Evolutionary conservation across 202 grass and related monocot genomes (phyloP).

Genomic region (Setaria italica): DNA sequence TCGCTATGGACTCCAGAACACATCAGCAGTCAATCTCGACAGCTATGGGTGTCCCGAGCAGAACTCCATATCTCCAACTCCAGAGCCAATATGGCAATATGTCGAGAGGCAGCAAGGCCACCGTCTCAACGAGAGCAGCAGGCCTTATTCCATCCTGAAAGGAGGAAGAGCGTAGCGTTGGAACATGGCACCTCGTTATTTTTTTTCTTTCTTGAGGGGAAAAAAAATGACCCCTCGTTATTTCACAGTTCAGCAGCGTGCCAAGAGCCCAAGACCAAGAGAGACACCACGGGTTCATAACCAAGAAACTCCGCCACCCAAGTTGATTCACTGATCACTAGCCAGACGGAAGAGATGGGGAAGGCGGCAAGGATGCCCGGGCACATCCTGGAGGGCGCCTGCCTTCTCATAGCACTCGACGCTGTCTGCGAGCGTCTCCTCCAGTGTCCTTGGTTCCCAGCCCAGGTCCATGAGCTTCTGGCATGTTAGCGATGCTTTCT

Average conservation of each 20-base stretch:
- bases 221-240: neutral
- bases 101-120: too few relatives aligned
- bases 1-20: neutral
- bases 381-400: slow-evolving; percentile 14
- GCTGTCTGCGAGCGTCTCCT: slow-evolving; percentile 42
- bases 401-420: slow-evolving; percentile 42
- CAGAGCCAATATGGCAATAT: neutral
- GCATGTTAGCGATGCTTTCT: neutral
- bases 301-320: neutral
- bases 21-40: neutral
- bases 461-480: slow-evolving; percentile 50
- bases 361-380: slow-evolving; percentile 33
- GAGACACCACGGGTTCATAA: neutral
- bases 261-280: neutral
- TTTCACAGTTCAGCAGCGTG: neutral
- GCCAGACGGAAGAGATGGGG: slow-evolving; percentile 50
- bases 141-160: too few relatives aligned
- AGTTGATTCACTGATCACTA: slow-evolving; percentile 27
- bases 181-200: neutral
- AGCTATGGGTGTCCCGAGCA: too few relatives aligned
- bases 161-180: neutral
- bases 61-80: neutral
- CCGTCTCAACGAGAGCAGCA: too few relatives aligned
- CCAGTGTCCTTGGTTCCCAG: slow-evolving; percentile 43
- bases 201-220: neutral